Percentiles rank a stretch among this genome's conserved stretches.
phyloP scores from a whole-genome alignment of 768 basidiomycete genomes.

The Russula brevipes region DNA sequence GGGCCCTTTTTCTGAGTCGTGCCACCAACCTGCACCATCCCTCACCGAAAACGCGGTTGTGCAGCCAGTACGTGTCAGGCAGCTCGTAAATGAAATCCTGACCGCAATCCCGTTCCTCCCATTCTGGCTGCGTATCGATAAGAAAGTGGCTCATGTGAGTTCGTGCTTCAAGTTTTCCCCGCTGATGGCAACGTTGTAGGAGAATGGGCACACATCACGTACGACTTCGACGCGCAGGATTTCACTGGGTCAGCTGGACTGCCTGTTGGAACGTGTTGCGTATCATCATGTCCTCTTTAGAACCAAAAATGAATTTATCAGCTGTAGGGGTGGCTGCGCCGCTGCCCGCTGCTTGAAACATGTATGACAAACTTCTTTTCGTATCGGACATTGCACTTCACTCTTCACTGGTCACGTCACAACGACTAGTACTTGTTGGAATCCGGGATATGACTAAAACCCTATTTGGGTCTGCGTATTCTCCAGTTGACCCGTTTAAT shows the following conservation, averaged over 20 bases:
- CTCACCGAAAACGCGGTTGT: constrained; percentile 85
- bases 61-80: constrained; percentile 86
- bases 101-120: constrained; percentile 74
- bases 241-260: constrained; percentile 16
- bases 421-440: too few species aligned
- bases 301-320: background rate
- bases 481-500: too few species aligned
- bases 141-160: constrained; percentile 70
- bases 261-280: background rate
- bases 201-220: constrained; percentile 19
- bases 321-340: background rate
- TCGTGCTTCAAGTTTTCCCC: constrained; percentile 68
- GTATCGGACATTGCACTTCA: background rate
- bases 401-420: background rate
- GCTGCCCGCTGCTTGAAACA: background rate
- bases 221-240: constrained; percentile 12
- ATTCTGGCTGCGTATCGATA: constrained; percentile 70
- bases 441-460: too few species aligned
- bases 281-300: background rate
- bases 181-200: constrained; percentile 35
- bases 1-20: constrained; percentile 35
- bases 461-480: too few species aligned
- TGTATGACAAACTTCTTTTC: background rate
- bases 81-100: constrained; percentile 74
- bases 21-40: constrained; percentile 86